Conservation (phyloP, 768 basidiomycete genomes). For the Suillus bovinus region DNA sequence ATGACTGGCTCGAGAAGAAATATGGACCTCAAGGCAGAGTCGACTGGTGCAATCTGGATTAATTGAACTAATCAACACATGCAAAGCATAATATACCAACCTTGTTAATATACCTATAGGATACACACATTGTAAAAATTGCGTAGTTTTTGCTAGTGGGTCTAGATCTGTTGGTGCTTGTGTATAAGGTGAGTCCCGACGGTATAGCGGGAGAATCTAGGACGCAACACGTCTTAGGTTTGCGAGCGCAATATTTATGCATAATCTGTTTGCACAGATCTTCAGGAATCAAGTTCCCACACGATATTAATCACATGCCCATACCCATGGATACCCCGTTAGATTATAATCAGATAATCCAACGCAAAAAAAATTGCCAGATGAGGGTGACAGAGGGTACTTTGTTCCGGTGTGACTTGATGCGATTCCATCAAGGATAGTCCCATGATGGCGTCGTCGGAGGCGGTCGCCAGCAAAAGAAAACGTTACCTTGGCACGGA, state of each 20-base stretch:
- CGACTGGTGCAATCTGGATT: constrained; percentile 64
- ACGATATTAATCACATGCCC: background rate
- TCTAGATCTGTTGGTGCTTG: background rate
- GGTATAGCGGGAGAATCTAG: constrained; percentile 1
- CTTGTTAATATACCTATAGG: constrained; percentile 26
- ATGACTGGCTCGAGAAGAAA: constrained; percentile 79
- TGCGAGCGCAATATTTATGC: background rate
- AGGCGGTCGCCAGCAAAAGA: constrained; percentile 8
- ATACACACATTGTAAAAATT: constrained; percentile 14
- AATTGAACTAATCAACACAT: constrained; percentile 6
- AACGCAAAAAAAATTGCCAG: background rate
- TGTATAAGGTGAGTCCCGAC: background rate
- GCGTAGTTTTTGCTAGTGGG: constrained; percentile 5
- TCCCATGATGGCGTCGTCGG: constrained; percentile 6
- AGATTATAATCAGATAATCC: background rate
- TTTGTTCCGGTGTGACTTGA: background rate
- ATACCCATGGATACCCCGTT: background rate
- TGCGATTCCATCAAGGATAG: background rate
- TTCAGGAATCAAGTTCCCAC: background rate
- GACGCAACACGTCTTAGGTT: background rate
- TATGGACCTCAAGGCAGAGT: constrained; percentile 74
- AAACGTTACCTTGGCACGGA: constrained; percentile 4
- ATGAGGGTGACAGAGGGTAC: background rate
- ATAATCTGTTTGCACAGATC: constrained; percentile 2
- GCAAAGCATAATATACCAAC: constrained; percentile 19